Conservation (phyloP, 805 yeast genomes). For the Barnettozyma pratensis region DNA sequence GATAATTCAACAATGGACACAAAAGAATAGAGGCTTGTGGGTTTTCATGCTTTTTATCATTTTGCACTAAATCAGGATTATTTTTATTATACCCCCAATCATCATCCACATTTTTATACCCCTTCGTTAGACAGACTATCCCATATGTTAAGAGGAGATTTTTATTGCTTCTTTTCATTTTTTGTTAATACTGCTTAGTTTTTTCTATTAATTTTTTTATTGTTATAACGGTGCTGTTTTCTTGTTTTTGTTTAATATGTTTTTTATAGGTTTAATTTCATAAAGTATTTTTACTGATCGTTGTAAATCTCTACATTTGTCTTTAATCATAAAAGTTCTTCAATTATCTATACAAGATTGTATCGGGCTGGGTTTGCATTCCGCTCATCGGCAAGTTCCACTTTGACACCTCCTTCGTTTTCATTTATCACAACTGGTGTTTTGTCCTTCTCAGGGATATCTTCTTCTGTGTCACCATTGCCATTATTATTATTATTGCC, state of each 20-base stretch:
- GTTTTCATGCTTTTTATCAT: neutral
- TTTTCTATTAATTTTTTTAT: neutral
- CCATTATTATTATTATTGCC: neutral
- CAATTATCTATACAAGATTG: neutral
- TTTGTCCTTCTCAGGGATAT: neutral
- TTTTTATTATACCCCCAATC: no score
- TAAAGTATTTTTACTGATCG: no score
- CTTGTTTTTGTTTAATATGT: no score
- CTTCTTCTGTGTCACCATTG: neutral
- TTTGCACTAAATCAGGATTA: no score
- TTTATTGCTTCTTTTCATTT: neutral
- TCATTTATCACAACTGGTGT: neutral
- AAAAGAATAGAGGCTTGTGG: no score
- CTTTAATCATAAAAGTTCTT: neutral
- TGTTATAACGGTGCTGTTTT: no score
- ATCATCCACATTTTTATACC: neutral
- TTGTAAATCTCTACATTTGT: neutral
- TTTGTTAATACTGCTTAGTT: neutral
- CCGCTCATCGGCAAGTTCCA: neutral
- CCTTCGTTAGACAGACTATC: neutral
- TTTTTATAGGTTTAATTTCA: no score
- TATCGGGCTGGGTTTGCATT: neutral
- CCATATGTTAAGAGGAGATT: neutral
- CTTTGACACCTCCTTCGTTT: neutral
- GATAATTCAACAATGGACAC: neutral